Percentiles rank a stretch among this genome's conserved stretches.
Conservation (phyloP, 495 filamentous ascomycete species). For the Annulohypoxylon bovei region DNA sequence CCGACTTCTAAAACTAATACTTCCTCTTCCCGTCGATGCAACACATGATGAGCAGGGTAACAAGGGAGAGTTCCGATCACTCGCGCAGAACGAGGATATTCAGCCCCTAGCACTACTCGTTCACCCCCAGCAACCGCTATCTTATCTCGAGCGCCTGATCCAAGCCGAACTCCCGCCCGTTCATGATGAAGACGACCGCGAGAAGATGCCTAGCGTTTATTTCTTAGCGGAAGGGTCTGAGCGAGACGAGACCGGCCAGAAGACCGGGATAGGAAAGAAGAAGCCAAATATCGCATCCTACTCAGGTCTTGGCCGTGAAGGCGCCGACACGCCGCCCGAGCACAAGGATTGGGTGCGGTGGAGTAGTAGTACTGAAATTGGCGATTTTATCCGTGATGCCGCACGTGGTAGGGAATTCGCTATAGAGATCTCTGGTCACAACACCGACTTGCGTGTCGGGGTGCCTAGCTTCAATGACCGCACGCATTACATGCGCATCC, state of each 20-base stretch:
- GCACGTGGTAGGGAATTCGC: conserved; percentile 85
- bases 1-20: conserved; percentile 85
- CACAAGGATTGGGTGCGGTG: conserved; percentile 80
- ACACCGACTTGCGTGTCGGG: conserved; percentile 74
- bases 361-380: conserved; percentile 88
- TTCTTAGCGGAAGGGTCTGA: conserved; percentile 83
- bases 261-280: conserved; percentile 40
- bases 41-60: conserved; percentile 58
- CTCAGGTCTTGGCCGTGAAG: conserved; percentile 66
- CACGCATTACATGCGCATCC: conserved; percentile 83
- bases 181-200: conserved; percentile 63
- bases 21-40: conserved; percentile 76
- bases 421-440: conserved; percentile 79
- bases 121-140: conserved; percentile 92
- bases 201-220: conserved; percentile 75
- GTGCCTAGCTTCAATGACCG: conserved; percentile 91
- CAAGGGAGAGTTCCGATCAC: conserved; percentile 50
- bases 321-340: conserved; percentile 44
- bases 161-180: conserved; percentile 86
- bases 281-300: conserved; percentile 64
- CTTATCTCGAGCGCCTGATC: conserved; percentile 89
- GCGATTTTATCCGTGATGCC: conserved; percentile 94
- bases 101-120: conserved; percentile 89
- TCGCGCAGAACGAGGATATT: conserved; percentile 66
- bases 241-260: conserved; percentile 61